Evolutionary conservation across 2,329 filamentous ascomycete species (phyloP), one percentile per base, ranked within the genome.

Genomic region (Calycina herbarum): DNA sequence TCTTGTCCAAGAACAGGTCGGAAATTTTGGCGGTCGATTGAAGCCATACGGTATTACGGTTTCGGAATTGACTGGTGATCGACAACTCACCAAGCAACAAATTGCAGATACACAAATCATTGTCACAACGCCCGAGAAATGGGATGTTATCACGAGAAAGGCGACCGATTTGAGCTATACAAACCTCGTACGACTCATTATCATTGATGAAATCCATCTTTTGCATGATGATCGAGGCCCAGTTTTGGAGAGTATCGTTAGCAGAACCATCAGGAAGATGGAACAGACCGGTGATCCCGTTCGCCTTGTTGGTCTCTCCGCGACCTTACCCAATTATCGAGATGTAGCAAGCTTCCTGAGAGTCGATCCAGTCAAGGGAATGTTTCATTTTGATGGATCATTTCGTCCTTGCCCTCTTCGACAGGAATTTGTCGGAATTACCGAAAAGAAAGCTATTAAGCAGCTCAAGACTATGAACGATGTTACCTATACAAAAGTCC

Each of bases 391-490:
- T 72, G 95, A 99, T 77, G 92, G 92, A 56, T 93, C 93, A 3
- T 99, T 89, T 82, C 86, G 95, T 72, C 96, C 95, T 67, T 99
- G 95, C 77, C 95, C 95, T 1, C 79, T 99, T 72, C 93, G 92
- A 73, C 95, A 99, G 77, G 96, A 99, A 77, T 99, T 98, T 75
- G 92, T 99, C 71, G 95, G 95, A 62, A 91, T 99, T 56, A 97
- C 94, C 0, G 95, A 99, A 72, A 96, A 95, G 81, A 98, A 98
- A 78, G 92, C 95, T 5, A 99, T 99, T 80, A 99, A 98, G 80
- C 95, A 99, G 78, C 82, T 99, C 63, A 97, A 98, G 83, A 96
- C 92, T 0, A 99, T 99, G 95, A 99, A 99, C 75, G 95, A 99
- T 73, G 94, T 99, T 63, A 97, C 93, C 65, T 99, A 99, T 78